Evolutionary conservation across 805 yeast genomes (phyloP), one percentile per base, ranked within the genome.

Genomic region (Candida incommunis): DNA sequence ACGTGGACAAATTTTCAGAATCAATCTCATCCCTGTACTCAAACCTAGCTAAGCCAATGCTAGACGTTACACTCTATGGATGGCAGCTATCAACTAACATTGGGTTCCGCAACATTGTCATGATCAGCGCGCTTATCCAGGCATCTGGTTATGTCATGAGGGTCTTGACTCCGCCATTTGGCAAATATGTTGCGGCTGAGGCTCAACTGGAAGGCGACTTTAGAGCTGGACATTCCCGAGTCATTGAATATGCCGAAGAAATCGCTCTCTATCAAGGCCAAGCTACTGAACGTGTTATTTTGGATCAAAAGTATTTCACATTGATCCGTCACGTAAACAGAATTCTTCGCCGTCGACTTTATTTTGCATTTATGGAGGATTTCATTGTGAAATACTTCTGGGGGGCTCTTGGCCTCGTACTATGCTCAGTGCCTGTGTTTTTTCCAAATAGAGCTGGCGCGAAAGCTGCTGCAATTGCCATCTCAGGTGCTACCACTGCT

Each of bases 391-490:
- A 88, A 64, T 88, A 88, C 63, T 76, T 86, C 42, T 82, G 96
- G 88, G 97, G 97, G 50, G 97, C 96, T 2, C 85, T 92, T 25
- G 97, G 97, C 9, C 70, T 88, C 48, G 75, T 80, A 1, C 69
- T 88, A 42, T 88, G 96, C 63, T 78, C 95, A 2, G 77, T 88
- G 2, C 96, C 97, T 3, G 82, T 87, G 2, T 88, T 88, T 58
- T 74, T 78, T 56, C 68, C 71, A 23, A 67, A 63, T 42, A 73
- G 75, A 1, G 49, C 50, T 20, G 52, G 46, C n/a, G 51, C 45
- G 22, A 34, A 23, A 31, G 29, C 20, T 9, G 35, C 45, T 4
- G 41, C 43, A 22, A 18, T 40, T 20, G 41, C 34, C 16, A 43
- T 46, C 11, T 46, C 49, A 4, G 47, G 47, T 37, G n/a, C n/a